Evolutionary conservation across 495 filamentous ascomycete genomes (phyloP), one percentile per base, ranked within the genome.

Genomic region (Penicillium cataractarum): DNA sequence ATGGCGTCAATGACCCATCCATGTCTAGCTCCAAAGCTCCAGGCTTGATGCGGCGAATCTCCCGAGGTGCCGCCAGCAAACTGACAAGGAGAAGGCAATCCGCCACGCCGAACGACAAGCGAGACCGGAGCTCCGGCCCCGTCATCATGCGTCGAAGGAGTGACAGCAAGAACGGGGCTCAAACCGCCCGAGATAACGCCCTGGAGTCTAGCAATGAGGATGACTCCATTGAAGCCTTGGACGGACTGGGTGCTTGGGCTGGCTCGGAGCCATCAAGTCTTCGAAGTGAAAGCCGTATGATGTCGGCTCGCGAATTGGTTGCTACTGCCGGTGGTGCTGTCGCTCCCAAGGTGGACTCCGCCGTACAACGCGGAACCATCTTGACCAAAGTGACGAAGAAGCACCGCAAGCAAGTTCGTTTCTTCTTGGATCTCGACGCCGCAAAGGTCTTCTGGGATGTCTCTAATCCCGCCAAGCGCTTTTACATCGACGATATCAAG

Each of bases 401-500:
- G 67, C 89, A 87, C 69, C 82, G 78, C 44, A 92, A 91, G 69
- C 83, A 86, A 55, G 81, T 96, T 44, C 87, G 78, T 32, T 90
- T 98, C 64, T 83, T 87, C 32, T 82, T 97, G 1, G 91, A 98
- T 68, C 82, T 89, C 22, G 88, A 92, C 55, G 83, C 89, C 6
- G 92, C 89, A 50, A 95, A 92, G 72, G 90, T 98, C 35, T 88
- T 81, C 33, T 99, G 95, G 95, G 89, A 96, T 74, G 84, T 85
- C 17, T 87, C 84, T 4, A 90, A 90, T 54, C 85, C 89, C 0
- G 83, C 87, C 1, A 97, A 96, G 63, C 85, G 84, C 19, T 90
- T 99, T 65, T 96, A 96, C 70, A 88, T 99, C 59, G 95, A 99
- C 64, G 92, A 99, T 69, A 93, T 99, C 67, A 89, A 89, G 65